Conservation (phyloP, 768 basidiomycete genomes). For the Boletales sp. region DNA sequence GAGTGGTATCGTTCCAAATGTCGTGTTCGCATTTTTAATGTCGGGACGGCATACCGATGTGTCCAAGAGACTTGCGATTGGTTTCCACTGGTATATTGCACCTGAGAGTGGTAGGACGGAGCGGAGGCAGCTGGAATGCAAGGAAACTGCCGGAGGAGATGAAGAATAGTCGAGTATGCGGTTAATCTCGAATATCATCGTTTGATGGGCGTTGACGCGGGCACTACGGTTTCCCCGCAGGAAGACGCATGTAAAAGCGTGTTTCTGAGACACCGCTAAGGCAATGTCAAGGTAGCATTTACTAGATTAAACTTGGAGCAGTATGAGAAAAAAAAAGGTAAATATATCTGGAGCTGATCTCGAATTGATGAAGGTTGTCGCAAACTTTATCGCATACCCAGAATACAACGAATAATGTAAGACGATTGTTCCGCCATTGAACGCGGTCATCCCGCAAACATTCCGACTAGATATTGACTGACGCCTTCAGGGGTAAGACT, state of each 20-base stretch:
- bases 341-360: slow-evolving; percentile 19
- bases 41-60: slow-evolving; percentile 24
- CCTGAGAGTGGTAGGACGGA: slow-evolving; percentile 6
- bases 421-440: no score
- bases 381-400: slow-evolving; percentile 31
- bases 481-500: slow-evolving; percentile 90
- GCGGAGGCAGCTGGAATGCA: not conserved
- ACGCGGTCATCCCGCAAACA: slow-evolving; percentile 69
- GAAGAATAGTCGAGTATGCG: slow-evolving; percentile 6
- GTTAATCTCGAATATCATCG: slow-evolving; percentile 25
- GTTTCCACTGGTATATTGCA: slow-evolving; percentile 1
- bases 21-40: slow-evolving; percentile 13
- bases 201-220: slow-evolving; percentile 20
- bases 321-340: slow-evolving; percentile 13
- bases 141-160: no score
- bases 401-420: slow-evolving; percentile 1
- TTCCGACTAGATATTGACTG: slow-evolving; percentile 92
- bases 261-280: slow-evolving; percentile 11
- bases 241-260: slow-evolving; percentile 16
- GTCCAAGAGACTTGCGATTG: not conserved
- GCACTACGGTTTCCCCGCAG: slow-evolving; percentile 11
- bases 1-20: slow-evolving; percentile 7
- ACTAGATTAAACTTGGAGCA: slow-evolving; percentile 5
- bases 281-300: not conserved
- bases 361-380: slow-evolving; percentile 33